Conservation (phyloP, 345 rosid species). For the Euphorbia lathyris region DNA sequence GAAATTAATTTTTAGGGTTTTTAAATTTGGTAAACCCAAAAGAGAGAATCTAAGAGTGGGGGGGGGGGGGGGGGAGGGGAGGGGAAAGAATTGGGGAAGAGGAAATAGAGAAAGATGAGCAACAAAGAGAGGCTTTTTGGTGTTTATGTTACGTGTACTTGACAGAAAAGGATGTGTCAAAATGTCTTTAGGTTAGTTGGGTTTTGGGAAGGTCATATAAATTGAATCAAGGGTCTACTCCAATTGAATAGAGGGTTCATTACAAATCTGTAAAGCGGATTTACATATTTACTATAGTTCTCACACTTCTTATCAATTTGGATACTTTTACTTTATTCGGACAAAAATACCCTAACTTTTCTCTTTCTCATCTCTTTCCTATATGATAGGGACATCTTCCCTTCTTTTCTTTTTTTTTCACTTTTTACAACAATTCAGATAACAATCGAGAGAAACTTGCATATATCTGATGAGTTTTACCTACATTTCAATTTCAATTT, state of each 20-base stretch:
- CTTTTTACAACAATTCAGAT: too few relatives aligned
- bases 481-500: too few relatives aligned
- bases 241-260: not conserved
- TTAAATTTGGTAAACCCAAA: conserved; percentile 1
- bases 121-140: not conserved
- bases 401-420: too few relatives aligned
- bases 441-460: too few relatives aligned
- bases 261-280: too few relatives aligned
- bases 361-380: too few relatives aligned
- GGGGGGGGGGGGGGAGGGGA: not conserved
- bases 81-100: not conserved
- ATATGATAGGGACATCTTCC: too few relatives aligned
- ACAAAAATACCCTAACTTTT: too few relatives aligned
- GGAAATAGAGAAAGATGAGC: not conserved
- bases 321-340: too few relatives aligned
- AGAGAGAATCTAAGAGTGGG: not conserved
- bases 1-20: conserved; percentile 8
- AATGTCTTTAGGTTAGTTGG: not conserved
- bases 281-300: too few relatives aligned
- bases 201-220: not conserved
- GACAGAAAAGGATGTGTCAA: not conserved
- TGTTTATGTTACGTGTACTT: not conserved
- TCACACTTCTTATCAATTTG: too few relatives aligned
- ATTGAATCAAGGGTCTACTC: not conserved
- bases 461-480: too few relatives aligned